A percentile compares a stretch with the other conserved stretches of the same genome.
Evolutionary conservation across 2,329 filamentous ascomycete genomes (phyloP).

Genomic region (Dothiorella sarmentorum): DNA sequence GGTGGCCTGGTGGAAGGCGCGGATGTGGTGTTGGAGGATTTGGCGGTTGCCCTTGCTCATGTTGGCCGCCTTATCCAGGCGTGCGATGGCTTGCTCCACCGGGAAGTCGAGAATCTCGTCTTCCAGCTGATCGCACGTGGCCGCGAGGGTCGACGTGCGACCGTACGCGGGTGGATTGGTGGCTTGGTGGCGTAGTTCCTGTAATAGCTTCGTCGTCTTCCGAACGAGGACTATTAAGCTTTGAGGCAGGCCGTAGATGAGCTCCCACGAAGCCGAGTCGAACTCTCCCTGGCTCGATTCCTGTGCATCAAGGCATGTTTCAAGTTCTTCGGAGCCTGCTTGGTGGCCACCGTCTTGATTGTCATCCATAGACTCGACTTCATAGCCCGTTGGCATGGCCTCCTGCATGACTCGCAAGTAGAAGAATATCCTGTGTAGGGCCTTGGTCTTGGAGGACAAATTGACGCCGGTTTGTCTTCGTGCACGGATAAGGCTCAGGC

Average conservation of each 20-base stretch:
- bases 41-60: background rate
- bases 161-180: too few species aligned
- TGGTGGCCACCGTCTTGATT: background rate
- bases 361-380: too few species aligned
- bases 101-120: background rate
- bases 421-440: background rate
- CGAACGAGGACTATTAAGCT: background rate
- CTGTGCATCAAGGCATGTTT: background rate
- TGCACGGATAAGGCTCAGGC: background rate
- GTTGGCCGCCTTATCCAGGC: background rate
- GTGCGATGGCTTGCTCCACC: background rate
- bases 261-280: background rate
- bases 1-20: background rate
- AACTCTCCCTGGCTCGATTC: background rate
- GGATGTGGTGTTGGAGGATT: background rate
- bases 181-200: background rate
- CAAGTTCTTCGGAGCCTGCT: background rate
- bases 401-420: background rate
- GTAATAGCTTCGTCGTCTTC: background rate
- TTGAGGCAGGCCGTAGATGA: background rate
- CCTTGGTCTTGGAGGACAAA: background rate
- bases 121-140: background rate
- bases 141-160: background rate
- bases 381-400: background rate
- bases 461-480: background rate